These are phyloP conservation scores for Solanum piurae DNA, from an alignment of 257 asterid species.

Conservation along the genomic window DNA sequence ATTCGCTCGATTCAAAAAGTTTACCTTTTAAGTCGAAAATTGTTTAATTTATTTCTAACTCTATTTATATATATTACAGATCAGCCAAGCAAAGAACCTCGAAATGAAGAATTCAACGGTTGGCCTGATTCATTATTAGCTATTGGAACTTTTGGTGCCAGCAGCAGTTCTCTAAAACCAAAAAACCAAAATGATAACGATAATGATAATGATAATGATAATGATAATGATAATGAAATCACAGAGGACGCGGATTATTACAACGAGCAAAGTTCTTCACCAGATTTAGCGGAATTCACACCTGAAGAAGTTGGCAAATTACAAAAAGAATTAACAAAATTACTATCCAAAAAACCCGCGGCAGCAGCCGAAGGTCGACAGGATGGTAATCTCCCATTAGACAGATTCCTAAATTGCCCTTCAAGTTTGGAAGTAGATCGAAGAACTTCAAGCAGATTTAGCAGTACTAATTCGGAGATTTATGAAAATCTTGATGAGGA, in stretches of 20 bases:
- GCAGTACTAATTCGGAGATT: conserved; percentile 28
- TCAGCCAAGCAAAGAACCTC: conserved; percentile 26
- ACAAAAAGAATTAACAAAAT: conserved; percentile 53
- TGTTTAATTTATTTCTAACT: neutral
- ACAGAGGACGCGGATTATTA: conserved; percentile 4
- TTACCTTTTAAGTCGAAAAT: too few species aligned
- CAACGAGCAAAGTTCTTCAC: conserved; percentile 33
- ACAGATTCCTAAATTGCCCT: conserved; percentile 89
- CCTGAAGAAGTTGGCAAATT: conserved; percentile 67
- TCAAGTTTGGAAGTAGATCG: conserved; percentile 84
- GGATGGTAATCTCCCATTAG: conserved; percentile 51
- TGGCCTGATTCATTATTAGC: conserved; percentile 71
- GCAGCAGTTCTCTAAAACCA: conserved; percentile 9
- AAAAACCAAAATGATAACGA: neutral
- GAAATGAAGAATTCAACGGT: conserved; percentile 51
- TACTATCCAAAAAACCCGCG: conserved; percentile 36
- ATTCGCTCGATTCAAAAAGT: neutral
- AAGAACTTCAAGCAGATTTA: conserved; percentile 37
- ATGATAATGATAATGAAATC: conserved; percentile 4
- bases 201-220: neutral
- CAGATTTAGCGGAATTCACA: conserved; percentile 73
- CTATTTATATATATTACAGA: conserved; percentile 12
- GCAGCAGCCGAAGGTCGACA: conserved; percentile 16
- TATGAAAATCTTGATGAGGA: conserved; percentile 52
- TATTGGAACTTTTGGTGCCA: conserved; percentile 80